Evolutionary conservation across 2,329 filamentous ascomycete species (phyloP).

Genomic region (Thermochaetoides dissita): DNA sequence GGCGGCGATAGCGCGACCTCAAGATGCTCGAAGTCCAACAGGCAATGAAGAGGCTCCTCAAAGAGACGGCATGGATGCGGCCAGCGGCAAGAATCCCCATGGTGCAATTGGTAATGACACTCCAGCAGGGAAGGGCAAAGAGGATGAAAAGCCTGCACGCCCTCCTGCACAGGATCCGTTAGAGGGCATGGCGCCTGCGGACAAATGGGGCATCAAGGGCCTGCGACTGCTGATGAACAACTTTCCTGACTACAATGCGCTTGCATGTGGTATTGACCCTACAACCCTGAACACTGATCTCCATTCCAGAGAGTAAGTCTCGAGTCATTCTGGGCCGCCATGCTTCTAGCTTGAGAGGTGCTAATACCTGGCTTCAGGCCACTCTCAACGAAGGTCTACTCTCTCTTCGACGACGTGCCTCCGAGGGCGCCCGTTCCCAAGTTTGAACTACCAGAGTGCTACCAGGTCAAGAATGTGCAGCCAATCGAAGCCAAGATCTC

Average conservation of each 20-base stretch:
- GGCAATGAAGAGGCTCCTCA: conserved; percentile 33
- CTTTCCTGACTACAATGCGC: conserved; percentile 47
- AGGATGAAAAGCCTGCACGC: conserved; percentile 26
- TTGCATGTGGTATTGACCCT: conserved; percentile 47
- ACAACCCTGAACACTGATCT: conserved; percentile 43
- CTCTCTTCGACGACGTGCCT: conserved; percentile 45
- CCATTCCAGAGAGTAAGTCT: conserved; percentile 40
- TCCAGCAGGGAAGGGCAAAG: conserved; percentile 26
- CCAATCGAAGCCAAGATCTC: conserved; percentile 50
- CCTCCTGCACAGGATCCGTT: conserved; percentile 42
- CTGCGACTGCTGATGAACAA: conserved; percentile 49
- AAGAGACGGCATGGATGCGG: conserved; percentile 24
- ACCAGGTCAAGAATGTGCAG: conserved; percentile 52
- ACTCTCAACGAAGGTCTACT: conserved; percentile 47
- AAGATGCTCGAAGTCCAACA: conserved; percentile 28
- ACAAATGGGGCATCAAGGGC: conserved; percentile 53
- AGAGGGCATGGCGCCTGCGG: conserved; percentile 44
- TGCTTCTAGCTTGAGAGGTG: too few species aligned
- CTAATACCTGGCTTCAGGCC: conserved; percentile 22
- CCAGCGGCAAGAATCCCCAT: conserved; percentile 27
- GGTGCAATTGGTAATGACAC: conserved; percentile 35
- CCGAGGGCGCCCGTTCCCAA: conserved; percentile 43
- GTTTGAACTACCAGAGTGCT: conserved; percentile 50
- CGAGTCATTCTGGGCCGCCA: too few species aligned
- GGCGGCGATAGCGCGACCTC: conserved; percentile 25